A percentile compares a stretch with the other conserved stretches of the same genome.
These are phyloP conservation scores for Artomyces pyxidatus DNA, from an alignment of 768 basidiomycete genomes.

Conservation along the genomic window DNA sequence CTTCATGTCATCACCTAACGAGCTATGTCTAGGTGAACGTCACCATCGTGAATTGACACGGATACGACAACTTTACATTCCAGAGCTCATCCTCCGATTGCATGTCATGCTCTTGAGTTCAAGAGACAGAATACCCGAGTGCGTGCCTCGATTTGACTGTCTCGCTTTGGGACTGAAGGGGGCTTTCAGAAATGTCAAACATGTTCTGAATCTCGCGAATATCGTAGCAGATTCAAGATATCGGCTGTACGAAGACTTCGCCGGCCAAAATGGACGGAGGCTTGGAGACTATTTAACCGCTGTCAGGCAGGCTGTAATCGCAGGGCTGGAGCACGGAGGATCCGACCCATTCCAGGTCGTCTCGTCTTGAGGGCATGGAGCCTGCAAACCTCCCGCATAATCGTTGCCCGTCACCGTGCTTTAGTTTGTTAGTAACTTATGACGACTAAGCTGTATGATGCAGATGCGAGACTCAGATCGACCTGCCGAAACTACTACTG, in stretches of 20 bases:
- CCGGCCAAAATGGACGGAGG: conserved; percentile 48
- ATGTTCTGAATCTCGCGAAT: conserved; percentile 69
- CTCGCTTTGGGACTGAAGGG: not conserved
- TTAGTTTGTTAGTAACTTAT: no score
- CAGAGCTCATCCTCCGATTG: conserved; percentile 81
- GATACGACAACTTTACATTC: conserved; percentile 85
- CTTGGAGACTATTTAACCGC: conserved; percentile 69
- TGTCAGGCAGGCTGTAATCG: conserved; percentile 65
- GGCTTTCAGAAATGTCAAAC: conserved; percentile 58
- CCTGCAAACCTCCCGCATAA: no score
- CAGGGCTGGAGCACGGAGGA: conserved; percentile 63
- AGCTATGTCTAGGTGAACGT: conserved; percentile 32
- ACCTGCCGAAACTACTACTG: no score
- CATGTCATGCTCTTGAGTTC: conserved; percentile 68
- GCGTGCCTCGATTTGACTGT: conserved; percentile 20
- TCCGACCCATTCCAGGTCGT: conserved; percentile 64
- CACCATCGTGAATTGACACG: conserved; percentile 61
- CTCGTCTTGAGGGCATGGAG: no score
- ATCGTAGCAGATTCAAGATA: conserved; percentile 84
- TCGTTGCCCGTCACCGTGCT: no score
- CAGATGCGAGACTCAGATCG: no score
- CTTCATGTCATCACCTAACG: not conserved
- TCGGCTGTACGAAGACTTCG: conserved; percentile 80
- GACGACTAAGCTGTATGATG: no score
- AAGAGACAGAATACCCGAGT: conserved; percentile 58